A percentile compares a stretch with the other conserved stretches of the same genome.
These are phyloP conservation scores for Podila clonocystis DNA, from an alignment of 192 early-diverging fungal species.

Conservation along the genomic window DNA sequence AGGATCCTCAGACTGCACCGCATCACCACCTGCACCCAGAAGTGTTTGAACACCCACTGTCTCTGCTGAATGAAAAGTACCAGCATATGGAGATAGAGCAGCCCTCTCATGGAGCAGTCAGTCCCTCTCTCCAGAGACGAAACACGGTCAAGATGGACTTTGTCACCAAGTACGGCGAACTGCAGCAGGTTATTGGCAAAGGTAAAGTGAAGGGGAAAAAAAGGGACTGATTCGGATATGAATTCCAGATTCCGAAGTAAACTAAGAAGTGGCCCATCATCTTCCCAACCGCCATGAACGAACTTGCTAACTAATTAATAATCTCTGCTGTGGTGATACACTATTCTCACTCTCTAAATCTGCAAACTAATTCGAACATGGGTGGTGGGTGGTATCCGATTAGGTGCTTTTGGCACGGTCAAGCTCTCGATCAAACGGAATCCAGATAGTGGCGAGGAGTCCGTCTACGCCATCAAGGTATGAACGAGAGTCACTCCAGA, in stretches of 20 bases:
- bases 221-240: no score
- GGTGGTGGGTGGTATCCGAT: neutral
- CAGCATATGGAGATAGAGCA: slow-evolving; percentile 30
- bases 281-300: no score
- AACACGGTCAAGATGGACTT: slow-evolving; percentile 20
- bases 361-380: no score
- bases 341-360: no score
- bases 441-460: slow-evolving; percentile 7
- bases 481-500: neutral
- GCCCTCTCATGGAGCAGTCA: slow-evolving; percentile 3
- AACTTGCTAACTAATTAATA: no score
- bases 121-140: slow-evolving; percentile 3
- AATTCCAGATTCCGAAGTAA: neutral
- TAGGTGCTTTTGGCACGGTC: slow-evolving; percentile 15
- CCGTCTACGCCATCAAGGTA: slow-evolving; percentile 22
- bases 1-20: neutral
- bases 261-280: neutral
- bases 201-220: neutral
- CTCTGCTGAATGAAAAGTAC: slow-evolving; percentile 34
- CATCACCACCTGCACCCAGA: slow-evolving; percentile 14
- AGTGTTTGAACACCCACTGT: slow-evolving; percentile 28
- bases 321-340: no score
- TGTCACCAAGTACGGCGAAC: slow-evolving; percentile 38
- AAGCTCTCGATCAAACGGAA: slow-evolving; percentile 9
- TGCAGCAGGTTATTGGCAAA: slow-evolving; percentile 48